Evolutionary conservation across 176 grass and related monocot species (phyloP).

Genomic region (Dactylis glomerata): DNA sequence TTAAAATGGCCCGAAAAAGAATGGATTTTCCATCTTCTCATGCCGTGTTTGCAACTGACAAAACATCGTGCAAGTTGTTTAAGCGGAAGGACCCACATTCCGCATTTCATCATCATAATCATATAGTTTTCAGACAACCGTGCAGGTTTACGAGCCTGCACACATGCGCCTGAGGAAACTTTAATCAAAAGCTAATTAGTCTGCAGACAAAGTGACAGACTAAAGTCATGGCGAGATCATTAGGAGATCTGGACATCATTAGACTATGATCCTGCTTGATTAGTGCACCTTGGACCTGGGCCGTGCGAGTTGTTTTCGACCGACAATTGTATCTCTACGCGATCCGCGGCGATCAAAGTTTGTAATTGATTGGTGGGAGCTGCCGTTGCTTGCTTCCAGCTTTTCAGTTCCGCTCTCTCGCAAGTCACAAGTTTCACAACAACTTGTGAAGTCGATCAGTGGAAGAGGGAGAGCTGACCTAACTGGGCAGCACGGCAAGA

Average conservation of each 20-base stretch:
- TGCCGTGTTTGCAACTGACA: conserved; percentile 15
- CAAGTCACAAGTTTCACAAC: neutral
- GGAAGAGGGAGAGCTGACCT: conserved; percentile 19
- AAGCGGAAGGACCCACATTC: neutral
- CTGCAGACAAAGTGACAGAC: conserved; percentile 8
- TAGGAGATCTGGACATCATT: conserved; percentile 18
- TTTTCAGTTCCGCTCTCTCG: conserved; percentile 10
- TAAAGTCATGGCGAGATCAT: conserved; percentile 41
- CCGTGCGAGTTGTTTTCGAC: conserved; percentile 41
- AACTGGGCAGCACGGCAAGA: neutral
- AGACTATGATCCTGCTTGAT: conserved; percentile 29
- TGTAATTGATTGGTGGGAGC: conserved; percentile 24
- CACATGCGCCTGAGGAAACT: neutral
- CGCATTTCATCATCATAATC: neutral
- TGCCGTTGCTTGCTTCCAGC: conserved; percentile 16
- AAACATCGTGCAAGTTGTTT: conserved; percentile 24
- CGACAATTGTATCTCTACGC: conserved; percentile 57
- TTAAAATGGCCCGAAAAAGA: neutral
- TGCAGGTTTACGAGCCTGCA: neutral
- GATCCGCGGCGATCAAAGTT: conserved; percentile 32
- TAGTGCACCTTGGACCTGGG: neutral
- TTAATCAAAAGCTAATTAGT: conserved; percentile 27
- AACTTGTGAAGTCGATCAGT: conserved; percentile 17
- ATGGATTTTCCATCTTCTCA: neutral
- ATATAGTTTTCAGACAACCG: neutral